Conservation (phyloP, 441 rosid species). For the Capsella rubella region DNA sequence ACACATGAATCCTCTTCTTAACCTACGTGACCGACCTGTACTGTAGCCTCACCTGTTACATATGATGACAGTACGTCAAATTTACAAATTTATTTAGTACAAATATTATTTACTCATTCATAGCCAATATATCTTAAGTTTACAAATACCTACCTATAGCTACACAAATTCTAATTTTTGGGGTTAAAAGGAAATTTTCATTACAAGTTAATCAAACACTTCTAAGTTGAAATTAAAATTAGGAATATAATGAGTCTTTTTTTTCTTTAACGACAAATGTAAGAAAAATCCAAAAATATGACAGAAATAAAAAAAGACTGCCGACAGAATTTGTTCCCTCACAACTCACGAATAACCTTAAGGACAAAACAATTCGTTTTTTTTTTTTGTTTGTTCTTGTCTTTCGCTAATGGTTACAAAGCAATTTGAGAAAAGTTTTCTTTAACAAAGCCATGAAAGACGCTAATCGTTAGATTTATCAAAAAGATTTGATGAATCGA, state of each 20-base stretch:
- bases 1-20: constrained; percentile 36
- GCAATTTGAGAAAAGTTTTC: constrained; percentile 21
- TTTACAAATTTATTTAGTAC: neutral
- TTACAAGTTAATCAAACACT: neutral
- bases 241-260: neutral
- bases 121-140: no score
- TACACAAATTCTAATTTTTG: neutral
- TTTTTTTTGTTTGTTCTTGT: neutral
- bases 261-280: neutral
- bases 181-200: neutral
- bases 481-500: constrained; percentile 24
- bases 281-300: neutral
- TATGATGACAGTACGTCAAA: neutral
- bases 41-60: constrained; percentile 34
- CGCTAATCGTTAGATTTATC: constrained; percentile 26
- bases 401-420: constrained; percentile 30
- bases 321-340: constrained; percentile 41
- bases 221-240: neutral
- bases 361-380: neutral
- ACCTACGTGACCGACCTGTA: constrained; percentile 42
- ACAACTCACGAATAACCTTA: constrained; percentile 12
- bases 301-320: constrained; percentile 12
- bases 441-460: constrained; percentile 41
- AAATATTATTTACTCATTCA: no score
- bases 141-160: no score